Evolutionary conservation across 2,329 filamentous ascomycete genomes (phyloP), one percentile per base, ranked within the genome.

Genomic region (Mariannaea sp.): DNA sequence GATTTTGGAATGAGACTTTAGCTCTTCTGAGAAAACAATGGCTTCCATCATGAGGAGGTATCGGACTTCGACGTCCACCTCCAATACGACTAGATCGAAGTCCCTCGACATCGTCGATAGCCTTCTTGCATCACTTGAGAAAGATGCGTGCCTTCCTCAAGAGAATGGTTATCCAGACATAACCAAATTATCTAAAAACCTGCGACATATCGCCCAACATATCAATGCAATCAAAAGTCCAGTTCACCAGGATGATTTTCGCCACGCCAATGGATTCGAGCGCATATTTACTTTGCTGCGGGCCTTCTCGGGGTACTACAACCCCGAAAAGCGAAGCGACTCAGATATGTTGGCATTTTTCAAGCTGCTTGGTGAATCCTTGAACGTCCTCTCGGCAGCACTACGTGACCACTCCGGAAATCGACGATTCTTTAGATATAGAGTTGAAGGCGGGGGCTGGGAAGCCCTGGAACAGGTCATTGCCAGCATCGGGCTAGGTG

Each of bases 401-500:
- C 81, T 99, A 60, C 83, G 85, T 48, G 85, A 85, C 39, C 92
- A 97, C 71, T 80, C 87, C 40, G 93, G 92, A 16, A 99, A 97
- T 73, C 83, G 87, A 66, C 84, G 89, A 62, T 97, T 93, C 75
- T 97, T 97, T 70, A 83, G 85, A 53, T 86, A 85, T 61, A 81
- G 85, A 60, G 84, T 95, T 24, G 83, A 89, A 53, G 86, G 84
- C 17, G 89, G 87, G 51, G 92, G 93, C 3, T 96, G 91, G 87
- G 80, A 85, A 59, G 83, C 85, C 7, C 71, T 97, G 49, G 87
- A 94, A 66, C 83, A 89, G 67, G 83, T 83, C 5, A 81, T 92
- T 74, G 83, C 82, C 57, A 85, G 84, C 69, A 85, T 86, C 70
- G 83, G 88, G 27, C 73, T 85, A 47, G 79, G 87, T 48, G 82